Base-by-base conservation (phyloP, 257 asterid species). In the Solanum ossicruentum region DNA sequence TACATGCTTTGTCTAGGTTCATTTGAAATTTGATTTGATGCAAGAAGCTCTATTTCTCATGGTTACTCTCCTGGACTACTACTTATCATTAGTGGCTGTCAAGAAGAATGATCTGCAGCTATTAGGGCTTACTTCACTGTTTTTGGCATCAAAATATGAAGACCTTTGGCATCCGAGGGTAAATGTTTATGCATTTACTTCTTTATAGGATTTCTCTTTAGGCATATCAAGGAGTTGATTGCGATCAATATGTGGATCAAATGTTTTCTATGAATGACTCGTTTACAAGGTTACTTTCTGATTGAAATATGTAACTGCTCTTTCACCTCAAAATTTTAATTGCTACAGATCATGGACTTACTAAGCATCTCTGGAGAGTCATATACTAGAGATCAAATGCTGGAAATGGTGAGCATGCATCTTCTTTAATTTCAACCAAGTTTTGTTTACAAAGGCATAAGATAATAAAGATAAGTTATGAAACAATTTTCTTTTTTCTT, bases 161-260 rank as follows among this genome's bases (percentile, higher is more conserved):
- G 99, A 96, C 89, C 95, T 93, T 86, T 96, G 98, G 96, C 98
- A 93, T 88, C 99, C 98, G n/a, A 92, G 91, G 95, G 98, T 96
- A 93, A 88, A 69, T 83, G 82, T 84, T 82, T 86, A 60, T 71
- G 83, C 89, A 81, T 69, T 75, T 73, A 47, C 79, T 86, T 49
- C 81, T 49, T 75, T 77, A 15, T 77, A 21, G 61, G 82, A 23
- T 51, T 49, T 77, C 10, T 77, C 61, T 77, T 77, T 77, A 41
- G 65, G 72, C 51, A 47, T 32, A 73, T 49, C 43, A 36, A 61
- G 80, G 85, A 26, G 20, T 51, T 75, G 12, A 73, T 47, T 47
- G n/a, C 20, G 13, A 73, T 73, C 58, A 73, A 43, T 23, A 23
- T 77, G 82, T 77, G 63, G 41, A 45, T 77, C 55, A 41, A 71